Evolutionary conservation across 805 yeast genomes (phyloP).

Genomic region (Candida nitratophila): DNA sequence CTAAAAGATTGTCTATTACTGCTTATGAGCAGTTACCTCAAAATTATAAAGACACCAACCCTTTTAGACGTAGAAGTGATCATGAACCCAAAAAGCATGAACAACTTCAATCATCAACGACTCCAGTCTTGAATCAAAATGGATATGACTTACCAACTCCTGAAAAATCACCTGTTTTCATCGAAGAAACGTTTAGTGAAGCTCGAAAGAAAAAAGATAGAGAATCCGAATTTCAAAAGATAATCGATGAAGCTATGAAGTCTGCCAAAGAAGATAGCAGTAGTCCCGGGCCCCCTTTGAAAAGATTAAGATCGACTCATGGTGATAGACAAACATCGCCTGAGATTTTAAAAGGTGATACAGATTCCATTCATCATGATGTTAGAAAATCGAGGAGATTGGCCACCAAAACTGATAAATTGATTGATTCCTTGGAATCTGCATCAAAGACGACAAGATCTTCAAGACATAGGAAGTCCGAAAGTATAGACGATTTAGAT

Average conservation of each 20-base stretch:
- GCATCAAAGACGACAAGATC: too few species aligned
- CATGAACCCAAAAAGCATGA: neutral
- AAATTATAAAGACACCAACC: neutral
- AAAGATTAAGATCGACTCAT: neutral
- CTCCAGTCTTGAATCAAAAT: neutral
- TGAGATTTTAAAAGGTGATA: neutral
- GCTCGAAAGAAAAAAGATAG: slow-evolving; percentile 7
- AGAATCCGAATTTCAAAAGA: slow-evolving; percentile 18
- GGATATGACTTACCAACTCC: slow-evolving; percentile 21
- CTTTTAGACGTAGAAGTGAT: neutral
- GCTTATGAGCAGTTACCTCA: neutral
- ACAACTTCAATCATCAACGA: too few species aligned
- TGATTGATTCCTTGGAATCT: slow-evolving; percentile 22
- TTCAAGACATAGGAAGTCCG: slow-evolving; percentile 18
- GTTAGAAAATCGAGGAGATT: slow-evolving; percentile 15
- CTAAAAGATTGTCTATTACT: slow-evolving; percentile 4
- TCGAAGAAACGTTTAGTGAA: slow-evolving; percentile 4
- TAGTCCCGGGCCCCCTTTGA: neutral
- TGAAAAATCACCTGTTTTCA: slow-evolving; percentile 10
- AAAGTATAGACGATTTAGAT: neutral
- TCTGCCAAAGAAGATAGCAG: neutral
- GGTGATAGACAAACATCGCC: too few species aligned
- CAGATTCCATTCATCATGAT: neutral
- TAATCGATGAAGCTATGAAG: slow-evolving; percentile 16
- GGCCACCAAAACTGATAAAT: slow-evolving; percentile 23